Percentiles rank a stretch among this genome's conserved stretches.
Evolutionary conservation across 208 protist species (phyloP).

Genomic region (Crithidia fasciculata): DNA sequence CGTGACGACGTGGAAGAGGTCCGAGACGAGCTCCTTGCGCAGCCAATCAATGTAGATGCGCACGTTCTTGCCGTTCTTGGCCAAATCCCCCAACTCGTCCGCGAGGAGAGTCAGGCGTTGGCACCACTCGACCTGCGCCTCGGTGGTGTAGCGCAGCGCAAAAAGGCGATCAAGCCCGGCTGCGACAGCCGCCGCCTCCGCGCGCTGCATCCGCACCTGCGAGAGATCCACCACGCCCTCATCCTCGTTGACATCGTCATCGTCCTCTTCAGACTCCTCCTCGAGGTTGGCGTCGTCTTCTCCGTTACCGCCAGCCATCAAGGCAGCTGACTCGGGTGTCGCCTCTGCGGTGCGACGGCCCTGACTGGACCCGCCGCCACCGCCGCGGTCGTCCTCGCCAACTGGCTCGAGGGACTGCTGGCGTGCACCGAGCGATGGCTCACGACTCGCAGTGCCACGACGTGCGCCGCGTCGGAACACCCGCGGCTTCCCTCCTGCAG

Average conservation of each 20-base stretch:
- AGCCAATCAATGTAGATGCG: conserved; percentile 78
- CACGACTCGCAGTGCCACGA: conserved; percentile 10
- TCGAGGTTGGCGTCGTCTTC: conserved; percentile 15
- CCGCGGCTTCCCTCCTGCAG: not conserved
- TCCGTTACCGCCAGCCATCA: conserved; percentile 7
- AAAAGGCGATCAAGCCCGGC: conserved; percentile 78
- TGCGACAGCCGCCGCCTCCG: conserved; percentile 68
- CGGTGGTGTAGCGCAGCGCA: conserved; percentile 66
- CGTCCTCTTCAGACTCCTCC: conserved; percentile 13
- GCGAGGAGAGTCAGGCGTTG: conserved; percentile 68
- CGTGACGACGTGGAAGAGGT: conserved; percentile 80
- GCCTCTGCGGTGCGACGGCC: conserved; percentile 1
- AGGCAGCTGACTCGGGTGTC: not conserved
- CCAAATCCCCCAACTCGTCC: conserved; percentile 61
- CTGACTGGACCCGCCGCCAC: not conserved
- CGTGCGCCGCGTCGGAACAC: conserved; percentile 24
- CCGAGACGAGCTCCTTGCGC: conserved; percentile 73
- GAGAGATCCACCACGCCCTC: conserved; percentile 22
- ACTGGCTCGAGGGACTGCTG: not conserved
- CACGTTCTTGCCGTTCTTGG: conserved; percentile 62
- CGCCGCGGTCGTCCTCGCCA: not conserved
- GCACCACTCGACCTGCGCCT: conserved; percentile 86
- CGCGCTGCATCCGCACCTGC: conserved; percentile 58
- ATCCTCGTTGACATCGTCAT: conserved; percentile 17
- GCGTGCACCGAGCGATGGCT: not conserved